phyloP scores from a whole-genome alignment of 2,329 filamentous ascomycete genomes.

The Annulohypoxylon truncatum region DNA sequence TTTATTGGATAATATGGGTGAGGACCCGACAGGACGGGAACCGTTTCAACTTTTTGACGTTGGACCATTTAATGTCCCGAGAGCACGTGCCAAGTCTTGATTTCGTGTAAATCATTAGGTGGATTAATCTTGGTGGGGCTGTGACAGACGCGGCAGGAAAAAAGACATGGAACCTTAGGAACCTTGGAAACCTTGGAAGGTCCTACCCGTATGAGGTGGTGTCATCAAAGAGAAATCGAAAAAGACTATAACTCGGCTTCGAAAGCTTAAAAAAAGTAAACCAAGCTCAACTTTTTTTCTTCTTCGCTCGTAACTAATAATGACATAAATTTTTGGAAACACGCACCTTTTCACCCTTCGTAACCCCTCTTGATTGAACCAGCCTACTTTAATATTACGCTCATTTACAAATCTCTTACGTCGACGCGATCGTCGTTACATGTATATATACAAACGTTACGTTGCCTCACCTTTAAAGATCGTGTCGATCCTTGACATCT shows the following conservation, averaged over 20 bases:
- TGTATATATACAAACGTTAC: slow-evolving; percentile 37
- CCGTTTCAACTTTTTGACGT: slow-evolving; percentile 18
- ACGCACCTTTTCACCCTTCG: slow-evolving; percentile 10
- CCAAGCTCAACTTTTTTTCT: slow-evolving; percentile 13
- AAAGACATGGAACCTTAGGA: slow-evolving; percentile 12
- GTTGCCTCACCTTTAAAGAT: slow-evolving; percentile 19
- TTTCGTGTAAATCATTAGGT: slow-evolving; percentile 8
- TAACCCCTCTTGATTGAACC: slow-evolving; percentile 18
- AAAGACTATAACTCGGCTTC: slow-evolving; percentile 13
- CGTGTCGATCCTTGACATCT: slow-evolving; percentile 31
- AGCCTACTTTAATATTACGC: slow-evolving; percentile 21
- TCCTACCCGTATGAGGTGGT: slow-evolving; percentile 16
- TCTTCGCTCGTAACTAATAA: slow-evolving; percentile 21
- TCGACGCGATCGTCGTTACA: slow-evolving; percentile 23
- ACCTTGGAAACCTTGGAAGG: slow-evolving; percentile 14
- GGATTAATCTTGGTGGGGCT: slow-evolving; percentile 31
- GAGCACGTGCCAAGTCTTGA: slow-evolving; percentile 24
- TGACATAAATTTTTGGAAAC: slow-evolving; percentile 17
- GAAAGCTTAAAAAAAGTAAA: slow-evolving; percentile 22
- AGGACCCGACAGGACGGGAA: slow-evolving; percentile 30
- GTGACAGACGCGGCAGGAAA: slow-evolving; percentile 23
- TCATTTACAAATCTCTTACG: slow-evolving; percentile 30
- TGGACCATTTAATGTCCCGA: slow-evolving; percentile 23
- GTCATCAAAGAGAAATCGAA: slow-evolving; percentile 27
- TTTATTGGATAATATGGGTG: slow-evolving; percentile 11